Percentiles rank a stretch among this genome's conserved stretches.
Evolutionary conservation across 1,284 basidiomycete species (phyloP).

Genomic region (Singerocomus inundabilis): DNA sequence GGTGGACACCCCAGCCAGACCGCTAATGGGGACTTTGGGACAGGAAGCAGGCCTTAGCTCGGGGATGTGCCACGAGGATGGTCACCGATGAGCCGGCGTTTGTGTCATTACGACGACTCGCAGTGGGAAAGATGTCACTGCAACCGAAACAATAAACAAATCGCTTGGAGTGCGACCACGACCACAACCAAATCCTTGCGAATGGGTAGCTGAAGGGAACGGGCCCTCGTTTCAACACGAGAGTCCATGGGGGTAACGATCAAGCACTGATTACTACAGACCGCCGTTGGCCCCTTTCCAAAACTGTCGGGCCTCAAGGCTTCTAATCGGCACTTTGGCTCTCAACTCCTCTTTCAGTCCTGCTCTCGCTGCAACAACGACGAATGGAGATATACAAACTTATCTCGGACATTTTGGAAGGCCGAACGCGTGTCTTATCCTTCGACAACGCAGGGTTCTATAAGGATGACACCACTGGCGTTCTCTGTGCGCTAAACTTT

Average conservation of each 20-base stretch:
- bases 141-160: neutral
- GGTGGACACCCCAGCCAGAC: no score
- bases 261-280: conserved; percentile 9
- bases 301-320: neutral
- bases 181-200: neutral
- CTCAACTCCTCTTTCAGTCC: neutral
- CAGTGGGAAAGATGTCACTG: no score
- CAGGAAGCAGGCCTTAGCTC: no score
- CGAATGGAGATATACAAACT: conserved; percentile 20
- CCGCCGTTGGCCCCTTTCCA: conserved; percentile 4
- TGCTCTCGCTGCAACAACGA: neutral
- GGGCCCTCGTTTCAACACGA: neutral
- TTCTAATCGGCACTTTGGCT: no score
- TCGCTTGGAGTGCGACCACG: neutral
- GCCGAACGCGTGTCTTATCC: conserved; percentile 34
- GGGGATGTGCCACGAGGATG: no score
- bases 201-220: neutral
- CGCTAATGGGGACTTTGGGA: no score
- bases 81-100: no score
- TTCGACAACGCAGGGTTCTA: conserved; percentile 39
- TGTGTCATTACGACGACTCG: no score
- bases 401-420: conserved; percentile 23
- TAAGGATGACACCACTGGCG: conserved; percentile 44
- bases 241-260: neutral
- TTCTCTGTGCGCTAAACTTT: conserved; percentile 59